Conservation (phyloP, 768 basidiomycete genomes). For the Tricholoma terreum region DNA sequence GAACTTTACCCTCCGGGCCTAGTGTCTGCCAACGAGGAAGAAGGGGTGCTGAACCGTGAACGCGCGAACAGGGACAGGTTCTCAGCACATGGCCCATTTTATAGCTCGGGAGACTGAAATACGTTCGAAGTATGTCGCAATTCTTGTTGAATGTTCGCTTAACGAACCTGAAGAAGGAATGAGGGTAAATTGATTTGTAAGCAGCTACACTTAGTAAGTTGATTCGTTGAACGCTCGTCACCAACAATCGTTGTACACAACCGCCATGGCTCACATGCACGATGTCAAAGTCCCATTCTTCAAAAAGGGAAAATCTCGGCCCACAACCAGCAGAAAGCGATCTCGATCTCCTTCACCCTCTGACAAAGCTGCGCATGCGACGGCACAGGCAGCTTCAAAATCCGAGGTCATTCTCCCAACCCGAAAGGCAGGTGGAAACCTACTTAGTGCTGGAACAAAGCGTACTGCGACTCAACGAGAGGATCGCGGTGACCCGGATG, state of each 20-base stretch:
- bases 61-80: no score
- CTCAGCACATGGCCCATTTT: no score
- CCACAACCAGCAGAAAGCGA: conserved; percentile 72
- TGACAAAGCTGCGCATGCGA: conserved; percentile 18
- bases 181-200: background rate
- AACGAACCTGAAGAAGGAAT: background rate
- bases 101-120: no score
- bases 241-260: conserved; percentile 4
- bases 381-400: conserved; percentile 32
- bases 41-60: no score
- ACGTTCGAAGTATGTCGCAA: background rate
- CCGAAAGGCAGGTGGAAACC: conserved; percentile 62
- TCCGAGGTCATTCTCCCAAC: conserved; percentile 78
- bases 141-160: background rate
- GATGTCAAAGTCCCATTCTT: conserved; percentile 76
- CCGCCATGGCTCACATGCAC: conserved; percentile 38
- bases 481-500: conserved; percentile 45
- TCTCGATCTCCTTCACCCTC: conserved; percentile 71
- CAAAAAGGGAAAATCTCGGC: conserved; percentile 75
- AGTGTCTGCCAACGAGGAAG: no score
- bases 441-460: conserved; percentile 58
- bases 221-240: no score
- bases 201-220: no score
- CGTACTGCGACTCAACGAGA: conserved; percentile 62
- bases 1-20: no score